These are phyloP conservation scores for Ilyonectria robusta DNA, from an alignment of 2,329 filamentous ascomycete species.

Conservation along the genomic window DNA sequence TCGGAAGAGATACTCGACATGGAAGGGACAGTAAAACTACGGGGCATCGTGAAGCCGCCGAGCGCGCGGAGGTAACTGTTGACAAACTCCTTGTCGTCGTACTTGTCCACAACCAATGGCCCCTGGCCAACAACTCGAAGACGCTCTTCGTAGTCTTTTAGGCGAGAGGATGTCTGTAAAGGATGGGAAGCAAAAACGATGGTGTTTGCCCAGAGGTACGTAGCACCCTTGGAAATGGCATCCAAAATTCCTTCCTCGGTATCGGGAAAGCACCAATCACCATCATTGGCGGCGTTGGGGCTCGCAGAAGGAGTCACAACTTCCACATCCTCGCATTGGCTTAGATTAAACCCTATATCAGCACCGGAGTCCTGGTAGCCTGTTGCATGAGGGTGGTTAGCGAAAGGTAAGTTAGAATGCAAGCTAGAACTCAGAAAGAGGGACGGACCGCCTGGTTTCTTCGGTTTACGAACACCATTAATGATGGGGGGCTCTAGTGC, in stretches of 20 bases:
- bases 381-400: too few species aligned
- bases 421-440: too few species aligned
- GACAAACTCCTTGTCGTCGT: constrained; percentile 15
- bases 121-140: constrained; percentile 11
- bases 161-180: constrained; percentile 5
- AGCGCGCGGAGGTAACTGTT: constrained; percentile 2
- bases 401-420: too few species aligned
- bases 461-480: constrained; percentile 6
- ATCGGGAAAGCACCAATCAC: constrained; percentile 18
- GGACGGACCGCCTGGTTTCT: constrained; percentile 1
- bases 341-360: constrained; percentile 13
- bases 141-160: neutral
- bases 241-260: constrained; percentile 14
- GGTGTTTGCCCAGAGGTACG: constrained; percentile 14
- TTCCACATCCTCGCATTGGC: constrained; percentile 6
- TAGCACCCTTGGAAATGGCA: constrained; percentile 13
- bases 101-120: constrained; percentile 15
- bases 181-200: constrained; percentile 17
- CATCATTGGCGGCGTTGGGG: constrained; percentile 1
- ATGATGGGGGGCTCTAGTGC: constrained; percentile 6
- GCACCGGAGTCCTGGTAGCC: constrained; percentile 19
- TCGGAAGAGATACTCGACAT: neutral
- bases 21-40: neutral
- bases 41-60: constrained; percentile 14
- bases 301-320: constrained; percentile 2